phyloP scores from a whole-genome alignment of 2,329 filamentous ascomycete genomes.

The Xylaria sp. region DNA sequence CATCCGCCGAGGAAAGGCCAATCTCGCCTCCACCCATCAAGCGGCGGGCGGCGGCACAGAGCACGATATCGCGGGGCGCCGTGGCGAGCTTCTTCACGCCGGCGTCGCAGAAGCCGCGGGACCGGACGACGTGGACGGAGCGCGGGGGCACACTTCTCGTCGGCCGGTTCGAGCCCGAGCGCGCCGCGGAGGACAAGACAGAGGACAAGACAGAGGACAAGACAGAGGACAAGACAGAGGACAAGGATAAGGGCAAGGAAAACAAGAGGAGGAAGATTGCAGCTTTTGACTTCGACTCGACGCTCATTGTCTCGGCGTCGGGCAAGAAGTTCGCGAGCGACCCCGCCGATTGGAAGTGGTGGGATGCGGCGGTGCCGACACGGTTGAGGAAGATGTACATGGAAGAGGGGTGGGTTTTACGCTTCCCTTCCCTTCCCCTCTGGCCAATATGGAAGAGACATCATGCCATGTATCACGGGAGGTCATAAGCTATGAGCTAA shows the following conservation, averaged over 20 bases:
- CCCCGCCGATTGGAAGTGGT: conserved; percentile 93
- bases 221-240: too few species aligned
- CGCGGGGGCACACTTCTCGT: conserved; percentile 75
- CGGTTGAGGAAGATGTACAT: conserved; percentile 73
- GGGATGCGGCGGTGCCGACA: conserved; percentile 76
- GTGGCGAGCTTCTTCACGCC: conserved; percentile 91
- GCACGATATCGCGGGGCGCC: conserved; percentile 67
- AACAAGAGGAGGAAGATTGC: conserved; percentile 68
- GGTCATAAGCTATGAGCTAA: conserved; percentile 15
- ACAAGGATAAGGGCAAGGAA: not conserved
- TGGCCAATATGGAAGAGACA: not conserved
- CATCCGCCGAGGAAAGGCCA: conserved; percentile 49
- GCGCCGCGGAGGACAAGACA: conserved; percentile 35
- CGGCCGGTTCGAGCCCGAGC: conserved; percentile 72
- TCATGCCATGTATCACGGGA: not conserved
- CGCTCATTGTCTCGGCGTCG: conserved; percentile 81
- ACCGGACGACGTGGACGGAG: conserved; percentile 78
- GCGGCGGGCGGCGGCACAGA: conserved; percentile 61
- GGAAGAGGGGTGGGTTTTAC: conserved; percentile 68
- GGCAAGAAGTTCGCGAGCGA: conserved; percentile 81
- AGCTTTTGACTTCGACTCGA: conserved; percentile 86
- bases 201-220: too few species aligned
- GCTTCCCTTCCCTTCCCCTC: not conserved
- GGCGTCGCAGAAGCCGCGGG: conserved; percentile 82
- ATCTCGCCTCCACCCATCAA: conserved; percentile 67